These are phyloP conservation scores for Tubosaeta sp. DNA, from an alignment of 768 basidiomycete genomes.

Conservation along the genomic window DNA sequence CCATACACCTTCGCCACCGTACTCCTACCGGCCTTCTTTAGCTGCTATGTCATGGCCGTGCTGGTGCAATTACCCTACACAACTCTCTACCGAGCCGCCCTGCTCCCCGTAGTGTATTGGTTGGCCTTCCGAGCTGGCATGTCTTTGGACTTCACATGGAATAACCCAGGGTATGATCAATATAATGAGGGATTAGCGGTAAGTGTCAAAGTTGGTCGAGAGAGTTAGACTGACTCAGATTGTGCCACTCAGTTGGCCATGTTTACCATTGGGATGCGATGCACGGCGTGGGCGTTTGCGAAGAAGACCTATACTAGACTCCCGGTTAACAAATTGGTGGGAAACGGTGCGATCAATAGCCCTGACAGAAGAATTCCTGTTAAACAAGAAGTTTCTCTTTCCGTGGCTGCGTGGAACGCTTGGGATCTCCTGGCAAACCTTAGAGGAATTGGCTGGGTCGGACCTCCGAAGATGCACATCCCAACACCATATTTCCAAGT, in stretches of 20 bases:
- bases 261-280: constrained; percentile 26
- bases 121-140: constrained; percentile 37
- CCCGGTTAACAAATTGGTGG: not conserved
- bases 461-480: constrained; percentile 9
- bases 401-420: constrained; percentile 24
- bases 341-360: not conserved
- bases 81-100: constrained; percentile 37
- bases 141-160: constrained; percentile 23
- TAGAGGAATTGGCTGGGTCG: constrained; percentile 27
- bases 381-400: constrained; percentile 2
- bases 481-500: constrained; percentile 11
- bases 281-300: constrained; percentile 19
- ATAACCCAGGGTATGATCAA: constrained; percentile 6
- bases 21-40: constrained; percentile 41
- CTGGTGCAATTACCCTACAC: constrained; percentile 49
- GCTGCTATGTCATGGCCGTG: constrained; percentile 49
- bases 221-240: not conserved
- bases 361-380: not conserved
- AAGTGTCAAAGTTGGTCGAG: not conserved
- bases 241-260: constrained; percentile 14
- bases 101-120: constrained; percentile 49
- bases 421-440: constrained; percentile 23
- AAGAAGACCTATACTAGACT: constrained; percentile 10
- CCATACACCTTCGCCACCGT: constrained; percentile 31
- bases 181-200: constrained; percentile 24